phyloP scores from a whole-genome alignment of 257 asterid species.

The Eustoma russellianum region DNA sequence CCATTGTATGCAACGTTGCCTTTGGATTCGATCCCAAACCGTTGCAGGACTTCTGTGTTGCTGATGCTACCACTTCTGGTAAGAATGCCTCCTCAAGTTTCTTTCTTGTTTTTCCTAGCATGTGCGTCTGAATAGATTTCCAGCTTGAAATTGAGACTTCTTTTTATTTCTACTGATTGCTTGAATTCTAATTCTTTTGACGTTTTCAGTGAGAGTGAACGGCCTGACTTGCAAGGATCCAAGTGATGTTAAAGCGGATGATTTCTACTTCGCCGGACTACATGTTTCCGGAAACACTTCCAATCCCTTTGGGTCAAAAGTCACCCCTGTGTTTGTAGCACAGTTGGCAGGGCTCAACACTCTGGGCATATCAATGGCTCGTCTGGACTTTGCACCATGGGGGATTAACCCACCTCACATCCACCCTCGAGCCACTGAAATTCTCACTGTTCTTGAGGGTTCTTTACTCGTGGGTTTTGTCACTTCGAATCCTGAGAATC shows the following conservation, averaged over 20 bases:
- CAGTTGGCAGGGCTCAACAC: constrained; percentile 62
- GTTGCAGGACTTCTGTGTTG: constrained; percentile 18
- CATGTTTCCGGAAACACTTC: too few species aligned
- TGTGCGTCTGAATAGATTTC: too few species aligned
- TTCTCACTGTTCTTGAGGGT: constrained; percentile 5
- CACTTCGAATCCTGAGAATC: constrained; percentile 7
- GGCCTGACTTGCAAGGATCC: too few species aligned
- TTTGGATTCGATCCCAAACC: constrained; percentile 12
- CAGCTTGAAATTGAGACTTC: background rate
- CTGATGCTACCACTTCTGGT: constrained; percentile 13
- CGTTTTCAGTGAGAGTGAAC: too few species aligned
- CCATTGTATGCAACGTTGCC: background rate
- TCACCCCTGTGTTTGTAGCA: too few species aligned
- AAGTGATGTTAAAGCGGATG: too few species aligned
- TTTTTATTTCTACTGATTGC: background rate
- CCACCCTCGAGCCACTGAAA: constrained; percentile 24
- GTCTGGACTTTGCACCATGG: constrained; percentile 52
- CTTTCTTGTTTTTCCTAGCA: too few species aligned
- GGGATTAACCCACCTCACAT: constrained; percentile 64
- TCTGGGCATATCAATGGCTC: constrained; percentile 59
- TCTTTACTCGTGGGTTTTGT: constrained; percentile 8
- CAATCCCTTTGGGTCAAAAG: too few species aligned
- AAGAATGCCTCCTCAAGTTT: background rate
- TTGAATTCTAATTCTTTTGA: too few species aligned
- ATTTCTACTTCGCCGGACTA: too few species aligned